A percentile compares a stretch with the other conserved stretches of the same genome.
Evolutionary conservation across 306 rosid species (phyloP).

Genomic region (Oemleria cerasiformis): DNA sequence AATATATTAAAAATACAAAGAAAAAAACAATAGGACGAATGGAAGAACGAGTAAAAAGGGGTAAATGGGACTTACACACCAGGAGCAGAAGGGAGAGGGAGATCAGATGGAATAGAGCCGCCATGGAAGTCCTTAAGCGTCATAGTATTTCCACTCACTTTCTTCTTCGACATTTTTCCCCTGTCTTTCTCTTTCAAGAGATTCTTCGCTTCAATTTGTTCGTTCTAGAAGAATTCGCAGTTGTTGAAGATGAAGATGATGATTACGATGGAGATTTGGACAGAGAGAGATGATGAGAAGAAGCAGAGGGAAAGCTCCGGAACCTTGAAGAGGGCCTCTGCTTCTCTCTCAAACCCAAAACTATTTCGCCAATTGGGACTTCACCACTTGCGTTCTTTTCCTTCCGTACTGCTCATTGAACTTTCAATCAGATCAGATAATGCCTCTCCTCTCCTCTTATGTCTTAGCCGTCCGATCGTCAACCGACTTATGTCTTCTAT

Average conservation of each 20-base stretch:
- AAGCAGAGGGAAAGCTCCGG: conserved; percentile 6
- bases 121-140: conserved; percentile 98
- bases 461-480: neutral
- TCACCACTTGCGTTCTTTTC: neutral
- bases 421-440: neutral
- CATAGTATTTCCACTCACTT: conserved; percentile 83
- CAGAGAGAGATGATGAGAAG: conserved; percentile 11
- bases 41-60: neutral
- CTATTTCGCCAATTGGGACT: neutral
- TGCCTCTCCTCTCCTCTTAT: too few species aligned
- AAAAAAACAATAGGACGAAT: neutral
- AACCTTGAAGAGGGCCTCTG: conserved; percentile 5
- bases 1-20: neutral
- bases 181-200: conserved; percentile 2
- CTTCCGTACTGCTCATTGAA: neutral
- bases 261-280: neutral
- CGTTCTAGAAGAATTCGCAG: too few species aligned
- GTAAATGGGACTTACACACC: conserved; percentile 71
- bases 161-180: conserved; percentile 94
- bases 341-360: neutral
- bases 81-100: conserved; percentile 96
- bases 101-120: conserved; percentile 93
- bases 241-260: neutral
- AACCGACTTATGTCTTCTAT: neutral
- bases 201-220: neutral